A percentile compares a stretch with the other conserved stretches of the same genome.
Conservation (phyloP, 1,284 basidiomycete species). For the Puccinia novopanici region DNA sequence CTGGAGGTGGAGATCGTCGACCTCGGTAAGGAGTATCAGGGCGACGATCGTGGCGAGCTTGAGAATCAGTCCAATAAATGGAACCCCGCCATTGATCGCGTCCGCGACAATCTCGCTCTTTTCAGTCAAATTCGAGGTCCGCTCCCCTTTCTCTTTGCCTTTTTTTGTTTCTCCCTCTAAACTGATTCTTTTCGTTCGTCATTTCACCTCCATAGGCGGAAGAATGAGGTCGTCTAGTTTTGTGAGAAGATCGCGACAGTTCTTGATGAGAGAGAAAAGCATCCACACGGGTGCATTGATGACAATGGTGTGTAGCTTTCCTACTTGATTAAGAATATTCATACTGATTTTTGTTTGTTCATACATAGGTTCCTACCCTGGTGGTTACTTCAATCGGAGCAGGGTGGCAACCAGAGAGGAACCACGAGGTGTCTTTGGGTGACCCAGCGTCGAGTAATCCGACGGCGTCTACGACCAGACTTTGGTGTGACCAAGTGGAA, state of each 20-base stretch:
- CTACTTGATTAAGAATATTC: neutral
- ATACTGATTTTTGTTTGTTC: neutral
- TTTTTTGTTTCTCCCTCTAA: slow-evolving; percentile 48
- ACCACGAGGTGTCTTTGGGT: slow-evolving; percentile 64
- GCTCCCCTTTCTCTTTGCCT: slow-evolving; percentile 53
- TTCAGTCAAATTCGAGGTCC: slow-evolving; percentile 73
- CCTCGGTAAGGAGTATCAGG: slow-evolving; percentile 68
- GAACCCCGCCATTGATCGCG: slow-evolving; percentile 65
- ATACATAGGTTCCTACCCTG: slow-evolving; percentile 85
- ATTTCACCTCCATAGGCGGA: slow-evolving; percentile 63
- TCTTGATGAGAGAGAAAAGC: slow-evolving; percentile 57
- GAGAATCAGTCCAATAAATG: slow-evolving; percentile 37
- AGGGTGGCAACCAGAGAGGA: slow-evolving; percentile 66
- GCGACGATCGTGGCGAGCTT: neutral
- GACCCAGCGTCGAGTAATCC: slow-evolving; percentile 76
- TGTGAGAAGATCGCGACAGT: slow-evolving; percentile 56
- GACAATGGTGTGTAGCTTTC: slow-evolving; percentile 40
- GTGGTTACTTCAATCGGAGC: slow-evolving; percentile 82
- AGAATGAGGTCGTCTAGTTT: slow-evolving; percentile 68
- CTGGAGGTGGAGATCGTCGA: slow-evolving; percentile 70
- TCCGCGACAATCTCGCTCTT: slow-evolving; percentile 79
- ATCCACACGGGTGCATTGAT: slow-evolving; percentile 68
- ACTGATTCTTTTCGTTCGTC: neutral
- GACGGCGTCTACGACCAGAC: slow-evolving; percentile 65
- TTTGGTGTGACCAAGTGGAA: slow-evolving; percentile 51